Conservation (phyloP, 495 filamentous ascomycete genomes). For the Trichoderma orchidacearum region DNA sequence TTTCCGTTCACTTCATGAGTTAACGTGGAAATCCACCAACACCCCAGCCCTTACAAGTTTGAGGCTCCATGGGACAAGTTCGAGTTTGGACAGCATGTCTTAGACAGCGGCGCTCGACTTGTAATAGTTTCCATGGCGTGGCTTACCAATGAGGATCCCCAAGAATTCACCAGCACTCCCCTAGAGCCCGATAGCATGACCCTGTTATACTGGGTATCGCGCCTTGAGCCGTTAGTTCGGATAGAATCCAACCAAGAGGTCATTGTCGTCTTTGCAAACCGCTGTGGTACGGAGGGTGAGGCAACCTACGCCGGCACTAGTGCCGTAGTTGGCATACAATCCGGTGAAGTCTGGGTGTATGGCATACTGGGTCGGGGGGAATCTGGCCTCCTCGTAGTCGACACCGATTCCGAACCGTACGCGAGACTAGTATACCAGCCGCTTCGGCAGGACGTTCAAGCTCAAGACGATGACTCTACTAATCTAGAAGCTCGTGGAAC, state of each 20-base stretch:
- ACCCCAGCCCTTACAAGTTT: slow-evolving; percentile 52
- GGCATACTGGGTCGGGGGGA: slow-evolving; percentile 50
- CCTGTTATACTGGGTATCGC: slow-evolving; percentile 74
- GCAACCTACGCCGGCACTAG: slow-evolving; percentile 77
- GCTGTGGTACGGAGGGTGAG: slow-evolving; percentile 54
- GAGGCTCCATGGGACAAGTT: slow-evolving; percentile 62
- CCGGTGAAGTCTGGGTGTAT: slow-evolving; percentile 50
- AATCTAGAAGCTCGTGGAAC: background rate
- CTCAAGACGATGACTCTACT: background rate
- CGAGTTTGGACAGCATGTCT: slow-evolving; percentile 68
- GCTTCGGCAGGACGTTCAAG: background rate
- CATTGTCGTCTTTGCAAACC: slow-evolving; percentile 73
- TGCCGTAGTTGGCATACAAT: slow-evolving; percentile 61
- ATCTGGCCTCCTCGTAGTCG: slow-evolving; percentile 50
- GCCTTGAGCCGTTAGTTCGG: slow-evolving; percentile 59
- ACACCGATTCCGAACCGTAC: slow-evolving; percentile 25
- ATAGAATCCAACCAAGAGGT: slow-evolving; percentile 45
- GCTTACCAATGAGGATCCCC: slow-evolving; percentile 46
- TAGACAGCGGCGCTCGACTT: slow-evolving; percentile 49
- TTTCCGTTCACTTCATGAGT: background rate
- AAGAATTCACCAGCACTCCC: slow-evolving; percentile 23
- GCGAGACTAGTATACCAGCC: slow-evolving; percentile 11
- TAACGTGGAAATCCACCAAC: background rate
- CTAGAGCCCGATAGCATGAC: slow-evolving; percentile 63
- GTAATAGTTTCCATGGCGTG: slow-evolving; percentile 85